Evolutionary conservation across 2,329 filamentous ascomycete species (phyloP), one percentile per base, ranked within the genome.

Genomic region (Raffaelea ambrosiae): DNA sequence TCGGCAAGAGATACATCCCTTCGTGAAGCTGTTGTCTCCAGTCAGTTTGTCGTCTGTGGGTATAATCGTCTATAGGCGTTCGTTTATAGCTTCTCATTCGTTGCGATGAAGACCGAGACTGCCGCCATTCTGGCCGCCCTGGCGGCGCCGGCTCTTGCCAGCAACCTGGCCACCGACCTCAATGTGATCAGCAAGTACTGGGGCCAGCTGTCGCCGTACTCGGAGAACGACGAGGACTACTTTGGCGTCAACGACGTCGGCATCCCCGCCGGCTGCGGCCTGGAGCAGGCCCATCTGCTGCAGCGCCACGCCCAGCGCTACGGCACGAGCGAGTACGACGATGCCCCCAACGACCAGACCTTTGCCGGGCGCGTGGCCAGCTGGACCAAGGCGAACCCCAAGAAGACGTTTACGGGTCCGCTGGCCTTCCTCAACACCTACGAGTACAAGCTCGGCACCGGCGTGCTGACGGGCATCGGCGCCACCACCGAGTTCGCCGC

Each of bases 221-320:
- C 51, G 9, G 71, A 74, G 56, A 74, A 74, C 48, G 53, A 61
- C 3, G 68, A 67, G 18, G 52, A 63, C 45, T 57, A 61, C 45
- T 76, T 75, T 52, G 74, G 73, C 29, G 68, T 78, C 14, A 51
- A 64, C 4, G 62, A 70, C 47, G 63, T 70, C 26, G 71, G 70
- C 4, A 57, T 73, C 8, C 76, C 76, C 1, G 61, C 68, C 42
- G 73, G 72, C n/a, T 79, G 76, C 59, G 73, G 77, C 57, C 61
- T 79, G 47, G 70, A 74, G 49, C 73, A 77, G 57, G 73, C 66
- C 1, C 74, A 77, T 53, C 62, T 68, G 5, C 64, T 80, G 16
- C 74, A 79, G 55, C 67, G 76, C 23, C 76, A 79, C 58, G 71
- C 72, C 1, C 64, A 79, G 51, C 67, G 76, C 21, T 77, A 75